Percentiles rank a stretch among this genome's conserved stretches.
Evolutionary conservation across 2,329 filamentous ascomycete genomes (phyloP).

Genomic region (Aaosphaeria pasadenensis): DNA sequence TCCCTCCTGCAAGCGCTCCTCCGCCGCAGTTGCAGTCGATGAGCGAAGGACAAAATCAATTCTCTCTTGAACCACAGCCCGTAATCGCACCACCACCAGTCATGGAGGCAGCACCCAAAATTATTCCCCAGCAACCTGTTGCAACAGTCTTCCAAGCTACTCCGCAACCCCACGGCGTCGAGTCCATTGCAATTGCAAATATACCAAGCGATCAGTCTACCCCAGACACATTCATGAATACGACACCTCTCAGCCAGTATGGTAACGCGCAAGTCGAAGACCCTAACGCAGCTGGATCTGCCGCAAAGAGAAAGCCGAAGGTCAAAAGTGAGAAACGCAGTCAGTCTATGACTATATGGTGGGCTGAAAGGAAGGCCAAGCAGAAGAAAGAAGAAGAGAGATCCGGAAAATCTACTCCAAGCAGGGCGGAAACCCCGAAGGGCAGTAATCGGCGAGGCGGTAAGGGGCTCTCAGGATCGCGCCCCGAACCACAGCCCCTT

Average conservation of each 20-base stretch:
- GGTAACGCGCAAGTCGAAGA: constrained; percentile 25
- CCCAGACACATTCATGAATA: constrained; percentile 34
- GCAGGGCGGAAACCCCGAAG: constrained; percentile 12
- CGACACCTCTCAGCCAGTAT: constrained; percentile 32
- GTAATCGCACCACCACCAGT: background rate
- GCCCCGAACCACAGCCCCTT: background rate
- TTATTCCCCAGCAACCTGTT: constrained; percentile 23
- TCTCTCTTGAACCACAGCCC: constrained; percentile 29
- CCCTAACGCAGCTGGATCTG: constrained; percentile 14
- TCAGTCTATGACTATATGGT: constrained; percentile 46
- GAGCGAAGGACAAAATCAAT: constrained; percentile 38
- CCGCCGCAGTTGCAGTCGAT: constrained; percentile 31
- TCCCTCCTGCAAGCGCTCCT: constrained; percentile 20
- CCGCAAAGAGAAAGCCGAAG: constrained; percentile 32
- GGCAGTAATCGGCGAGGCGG: background rate
- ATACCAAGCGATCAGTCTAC: constrained; percentile 16
- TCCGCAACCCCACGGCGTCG: constrained; percentile 21
- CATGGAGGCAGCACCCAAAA: constrained; percentile 13
- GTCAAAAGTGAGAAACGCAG: constrained; percentile 45
- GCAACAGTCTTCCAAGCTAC: constrained; percentile 32
- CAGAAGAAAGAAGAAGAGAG: constrained; percentile 27
- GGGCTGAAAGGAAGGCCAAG: constrained; percentile 43
- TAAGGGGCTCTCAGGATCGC: background rate
- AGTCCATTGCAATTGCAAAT: constrained; percentile 13
- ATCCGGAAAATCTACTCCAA: constrained; percentile 11